Evolutionary conservation across 805 yeast genomes (phyloP), one percentile per base, ranked within the genome.

Genomic region (Crinitomyces ghanaensis): DNA sequence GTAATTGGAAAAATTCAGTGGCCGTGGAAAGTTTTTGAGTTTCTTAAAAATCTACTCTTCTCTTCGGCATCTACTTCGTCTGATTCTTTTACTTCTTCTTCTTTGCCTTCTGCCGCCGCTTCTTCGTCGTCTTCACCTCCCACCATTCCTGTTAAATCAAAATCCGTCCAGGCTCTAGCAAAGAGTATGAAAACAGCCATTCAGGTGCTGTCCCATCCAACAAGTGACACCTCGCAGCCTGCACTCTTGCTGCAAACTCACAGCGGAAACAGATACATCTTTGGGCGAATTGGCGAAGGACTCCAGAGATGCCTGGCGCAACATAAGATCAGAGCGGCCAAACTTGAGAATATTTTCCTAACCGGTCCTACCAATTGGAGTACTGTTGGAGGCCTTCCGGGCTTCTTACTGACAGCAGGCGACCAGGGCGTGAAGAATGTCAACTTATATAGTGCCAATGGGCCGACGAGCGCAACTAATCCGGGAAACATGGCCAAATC

Each of bases 381-480:
- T 12, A 66, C 77, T n/a, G 59, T 84, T 2, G 83, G 93, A n/a
- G 98, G 98, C 0, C 55, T 88, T 5, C 96, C 97, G 0, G 98
- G 98, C 0, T 59, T 83, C 46, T 70, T 88, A 31, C 59, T 88
- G 32, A 83, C 96, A 0, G 63, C 80, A 9, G 74, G 82, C 36
- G 95, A 84, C 45, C 80, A 83, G 45, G 85, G 84, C 2, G 30
- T 35, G 30, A 45, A 19, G 12, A 18, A 26, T 4, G 15, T 40
- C n/a, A 32, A 16, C n/a, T 27, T 45, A 7, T 42, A 41, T 17
- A 16, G 38, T 14, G 19, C 31, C 15, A 23, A 26, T 26, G 20
- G 24, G 2, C 15, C 15, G 9, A n/a, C n/a, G n/a, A n/a, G n/a
- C n/a, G n/a, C n/a, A n/a, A n/a, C n/a, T n/a, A n/a, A n/a, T n/a